Evolutionary conservation across 1,284 basidiomycete species (phyloP).

Genomic region (Abortiporus biennis): DNA sequence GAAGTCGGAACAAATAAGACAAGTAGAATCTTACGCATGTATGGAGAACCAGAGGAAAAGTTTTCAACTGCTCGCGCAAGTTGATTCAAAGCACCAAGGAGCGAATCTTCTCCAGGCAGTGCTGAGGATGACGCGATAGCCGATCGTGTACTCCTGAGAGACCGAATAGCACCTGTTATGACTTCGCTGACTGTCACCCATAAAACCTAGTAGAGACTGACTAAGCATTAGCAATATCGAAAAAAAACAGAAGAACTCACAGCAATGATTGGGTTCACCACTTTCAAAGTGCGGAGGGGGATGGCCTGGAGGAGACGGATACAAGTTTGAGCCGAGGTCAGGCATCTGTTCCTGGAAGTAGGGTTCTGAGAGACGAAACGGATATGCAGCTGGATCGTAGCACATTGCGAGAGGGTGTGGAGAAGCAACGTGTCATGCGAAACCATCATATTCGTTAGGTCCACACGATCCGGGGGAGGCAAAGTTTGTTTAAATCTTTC

Average conservation of each 20-base stretch:
- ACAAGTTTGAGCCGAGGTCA: conserved; percentile 10
- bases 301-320: conserved; percentile 9
- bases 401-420: conserved; percentile 9
- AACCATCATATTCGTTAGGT: conserved; percentile 1
- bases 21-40: conserved; percentile 4
- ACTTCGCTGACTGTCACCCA: conserved; percentile 10
- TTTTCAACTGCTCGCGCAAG: not conserved
- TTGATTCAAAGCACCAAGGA: not conserved
- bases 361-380: conserved; percentile 9
- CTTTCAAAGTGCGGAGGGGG: conserved; percentile 5
- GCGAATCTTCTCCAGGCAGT: conserved; percentile 3
- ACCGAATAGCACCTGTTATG: conserved; percentile 10
- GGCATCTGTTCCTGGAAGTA: conserved; percentile 11
- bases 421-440: conserved; percentile 10
- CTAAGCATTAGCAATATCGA: not conserved
- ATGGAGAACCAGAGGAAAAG: not conserved
- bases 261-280: conserved; percentile 13
- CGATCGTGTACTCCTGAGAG: conserved; percentile 8
- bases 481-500: conserved; percentile 12
- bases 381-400: conserved; percentile 13
- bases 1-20: too few relatives aligned
- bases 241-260: conserved; percentile 7
- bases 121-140: conserved; percentile 4
- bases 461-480: conserved; percentile 9
- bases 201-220: conserved; percentile 7